Percentiles rank a stretch among this genome's conserved stretches.
Evolutionary conservation across 345 rosid species (phyloP).

Genomic region (Punica granatum): DNA sequence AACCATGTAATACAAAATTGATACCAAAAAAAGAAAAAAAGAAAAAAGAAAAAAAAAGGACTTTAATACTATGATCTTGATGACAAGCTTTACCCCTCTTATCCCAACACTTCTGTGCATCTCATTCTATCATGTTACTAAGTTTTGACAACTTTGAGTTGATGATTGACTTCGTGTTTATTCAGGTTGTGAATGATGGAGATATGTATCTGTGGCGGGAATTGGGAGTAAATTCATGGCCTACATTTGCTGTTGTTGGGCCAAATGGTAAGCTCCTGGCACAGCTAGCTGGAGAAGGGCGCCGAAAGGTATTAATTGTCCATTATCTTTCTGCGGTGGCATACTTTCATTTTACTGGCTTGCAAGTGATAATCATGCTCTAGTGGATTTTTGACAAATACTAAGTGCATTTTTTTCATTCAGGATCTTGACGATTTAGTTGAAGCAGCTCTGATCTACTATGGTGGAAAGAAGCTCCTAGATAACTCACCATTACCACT

Average conservation of each 20-base stretch:
- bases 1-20: background rate
- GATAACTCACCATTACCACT: slow-evolving; percentile 58
- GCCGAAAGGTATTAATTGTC: slow-evolving; percentile 47
- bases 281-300: slow-evolving; percentile 88
- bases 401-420: background rate
- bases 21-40: too few species aligned
- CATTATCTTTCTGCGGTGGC: slow-evolving; percentile 3
- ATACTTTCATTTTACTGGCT: background rate
- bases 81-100: background rate
- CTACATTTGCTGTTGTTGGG: slow-evolving; percentile 80
- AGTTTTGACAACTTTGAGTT: background rate
- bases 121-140: background rate
- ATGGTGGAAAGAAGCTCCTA: slow-evolving; percentile 62
- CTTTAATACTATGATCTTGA: too few species aligned
- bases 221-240: slow-evolving; percentile 93
- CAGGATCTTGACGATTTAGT: slow-evolving; percentile 89
- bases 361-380: background rate
- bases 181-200: slow-evolving; percentile 91
- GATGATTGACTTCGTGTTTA: background rate
- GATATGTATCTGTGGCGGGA: slow-evolving; percentile 90
- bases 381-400: background rate
- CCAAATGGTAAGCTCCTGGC: slow-evolving; percentile 86
- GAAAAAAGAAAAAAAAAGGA: too few species aligned
- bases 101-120: background rate
- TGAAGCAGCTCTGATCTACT: slow-evolving; percentile 76